A percentile compares a stretch with the other conserved stretches of the same genome.
phyloP scores from a whole-genome alignment of 2,329 filamentous ascomycete species.

The Alternaria dauci region DNA sequence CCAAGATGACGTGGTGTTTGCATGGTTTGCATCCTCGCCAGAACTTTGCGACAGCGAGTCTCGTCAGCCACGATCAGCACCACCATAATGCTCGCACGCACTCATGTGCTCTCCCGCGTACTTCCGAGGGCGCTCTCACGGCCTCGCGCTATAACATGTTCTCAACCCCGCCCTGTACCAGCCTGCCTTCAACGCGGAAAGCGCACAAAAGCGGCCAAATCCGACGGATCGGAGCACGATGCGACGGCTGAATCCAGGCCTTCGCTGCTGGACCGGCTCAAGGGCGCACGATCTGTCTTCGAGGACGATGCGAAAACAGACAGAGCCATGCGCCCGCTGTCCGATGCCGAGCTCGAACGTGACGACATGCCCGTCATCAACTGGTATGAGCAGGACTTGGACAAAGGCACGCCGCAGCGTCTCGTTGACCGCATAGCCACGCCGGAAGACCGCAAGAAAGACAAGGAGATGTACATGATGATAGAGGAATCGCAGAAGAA shows the following conservation, averaged over 20 bases:
- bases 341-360: conserved; percentile 32
- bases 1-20: conserved; percentile 32
- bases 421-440: conserved; percentile 36
- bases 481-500: conserved; percentile 34
- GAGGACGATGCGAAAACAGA: conserved; percentile 16
- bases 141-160: conserved; percentile 29
- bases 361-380: conserved; percentile 33
- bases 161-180: conserved; percentile 25
- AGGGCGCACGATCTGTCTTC: conserved; percentile 6
- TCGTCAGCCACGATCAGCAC: not conserved
- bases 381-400: conserved; percentile 44
- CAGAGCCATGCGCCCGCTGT: conserved; percentile 21
- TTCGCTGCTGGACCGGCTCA: conserved; percentile 9
- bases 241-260: conserved; percentile 5
- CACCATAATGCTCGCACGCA: conserved; percentile 28
- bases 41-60: conserved; percentile 13
- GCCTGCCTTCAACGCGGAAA: conserved; percentile 33
- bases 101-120: conserved; percentile 38
- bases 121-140: conserved; percentile 37
- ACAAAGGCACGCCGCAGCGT: conserved; percentile 31
- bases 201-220: conserved; percentile 24
- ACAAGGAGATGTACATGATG: conserved; percentile 36
- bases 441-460: conserved; percentile 31
- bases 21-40: conserved; percentile 11
- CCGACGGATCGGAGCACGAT: conserved; percentile 12